phyloP scores from a whole-genome alignment of 164 flowering plant genomes.

The Stephania japonica region DNA sequence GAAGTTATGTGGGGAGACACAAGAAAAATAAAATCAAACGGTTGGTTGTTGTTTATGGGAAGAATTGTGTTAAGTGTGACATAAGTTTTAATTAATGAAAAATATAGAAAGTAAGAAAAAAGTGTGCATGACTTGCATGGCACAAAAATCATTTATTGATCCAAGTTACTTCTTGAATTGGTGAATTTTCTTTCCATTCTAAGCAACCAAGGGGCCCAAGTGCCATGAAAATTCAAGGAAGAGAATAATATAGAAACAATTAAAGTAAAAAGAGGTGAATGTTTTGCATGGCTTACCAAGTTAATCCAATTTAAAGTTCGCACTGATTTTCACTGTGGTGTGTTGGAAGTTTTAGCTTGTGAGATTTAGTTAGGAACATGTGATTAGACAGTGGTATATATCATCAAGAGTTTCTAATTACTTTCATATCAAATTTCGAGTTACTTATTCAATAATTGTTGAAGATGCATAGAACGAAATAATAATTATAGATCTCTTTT shows the following conservation, averaged over 20 bases:
- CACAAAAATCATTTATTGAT: neutral
- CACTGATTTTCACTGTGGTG: neutral
- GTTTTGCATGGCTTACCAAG: neutral
- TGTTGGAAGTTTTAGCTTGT: neutral
- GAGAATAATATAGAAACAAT: neutral
- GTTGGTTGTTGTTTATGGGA: slow-evolving; percentile 1
- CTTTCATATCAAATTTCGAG: too few species aligned
- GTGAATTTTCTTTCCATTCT: neutral
- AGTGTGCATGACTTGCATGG: neutral
- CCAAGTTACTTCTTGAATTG: neutral
- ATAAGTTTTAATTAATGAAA: neutral
- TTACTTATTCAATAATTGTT: too few species aligned
- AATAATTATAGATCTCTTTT: too few species aligned
- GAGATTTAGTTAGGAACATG: neutral
- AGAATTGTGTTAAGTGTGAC: neutral
- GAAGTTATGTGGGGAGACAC: slow-evolving; percentile 31
- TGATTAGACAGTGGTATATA: neutral
- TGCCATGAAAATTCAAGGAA: neutral
- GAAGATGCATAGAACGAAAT: too few species aligned
- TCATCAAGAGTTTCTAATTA: too few species aligned
- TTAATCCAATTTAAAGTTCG: neutral
- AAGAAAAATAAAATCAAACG: slow-evolving; percentile 8
- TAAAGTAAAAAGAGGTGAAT: neutral
- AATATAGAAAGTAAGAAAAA: neutral
- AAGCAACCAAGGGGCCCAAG: neutral